These are phyloP conservation scores for Hordeum pubiflorum DNA, from an alignment of 202 grass and related monocot genomes.

Conservation along the genomic window DNA sequence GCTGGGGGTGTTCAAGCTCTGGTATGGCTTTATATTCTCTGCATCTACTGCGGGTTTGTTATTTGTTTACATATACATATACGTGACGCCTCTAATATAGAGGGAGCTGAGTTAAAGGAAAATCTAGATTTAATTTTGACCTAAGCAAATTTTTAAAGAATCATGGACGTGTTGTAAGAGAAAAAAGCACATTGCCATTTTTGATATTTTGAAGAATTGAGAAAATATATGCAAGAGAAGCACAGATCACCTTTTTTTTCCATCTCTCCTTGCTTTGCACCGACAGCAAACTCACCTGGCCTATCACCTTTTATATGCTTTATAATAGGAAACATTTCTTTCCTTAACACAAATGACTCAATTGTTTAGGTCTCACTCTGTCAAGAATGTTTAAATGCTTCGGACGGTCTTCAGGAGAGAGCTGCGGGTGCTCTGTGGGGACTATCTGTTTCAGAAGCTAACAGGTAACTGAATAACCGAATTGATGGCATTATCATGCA, in stretches of 20 bases:
- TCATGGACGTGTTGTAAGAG: background rate
- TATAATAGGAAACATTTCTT: constrained; percentile 7
- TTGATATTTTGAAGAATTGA: background rate
- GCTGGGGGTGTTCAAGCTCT: constrained; percentile 85
- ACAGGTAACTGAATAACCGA: constrained; percentile 56
- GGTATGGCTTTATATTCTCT: constrained; percentile 37
- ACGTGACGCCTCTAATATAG: background rate
- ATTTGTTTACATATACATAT: background rate
- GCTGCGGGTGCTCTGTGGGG: constrained; percentile 95
- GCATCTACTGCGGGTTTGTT: background rate
- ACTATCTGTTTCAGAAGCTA: constrained; percentile 92
- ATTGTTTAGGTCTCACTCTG: constrained; percentile 72
- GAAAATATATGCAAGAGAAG: background rate
- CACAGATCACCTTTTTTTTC: background rate
- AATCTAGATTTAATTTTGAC: background rate
- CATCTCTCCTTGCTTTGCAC: background rate
- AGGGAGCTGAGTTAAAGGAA: background rate
- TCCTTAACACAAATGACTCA: constrained; percentile 23
- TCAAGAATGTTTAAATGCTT: constrained; percentile 86
- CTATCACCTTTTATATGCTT: background rate
- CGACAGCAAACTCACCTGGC: background rate
- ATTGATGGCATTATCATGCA: background rate
- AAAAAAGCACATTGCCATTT: background rate
- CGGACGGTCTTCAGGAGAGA: constrained; percentile 91
- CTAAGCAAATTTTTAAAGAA: background rate